phyloP scores from a whole-genome alignment of 805 yeast genomes.

The Saccharomyces eubayanus region DNA sequence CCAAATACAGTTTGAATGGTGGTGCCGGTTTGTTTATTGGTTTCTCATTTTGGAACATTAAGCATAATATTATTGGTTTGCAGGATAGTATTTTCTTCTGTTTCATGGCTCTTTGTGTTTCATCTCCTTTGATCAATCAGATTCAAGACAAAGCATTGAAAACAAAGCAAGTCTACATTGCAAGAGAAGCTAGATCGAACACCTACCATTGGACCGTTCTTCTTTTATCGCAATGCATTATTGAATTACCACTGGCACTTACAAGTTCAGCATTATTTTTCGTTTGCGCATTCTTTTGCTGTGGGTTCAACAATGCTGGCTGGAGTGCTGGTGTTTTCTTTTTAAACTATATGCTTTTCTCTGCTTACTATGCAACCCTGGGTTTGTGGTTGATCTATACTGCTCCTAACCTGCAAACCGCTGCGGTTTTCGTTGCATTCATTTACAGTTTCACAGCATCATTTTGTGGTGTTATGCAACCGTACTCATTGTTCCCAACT shows the following conservation, averaged over 20 bases:
- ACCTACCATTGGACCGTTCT: constrained; percentile 67
- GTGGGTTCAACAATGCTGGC: constrained; percentile 35
- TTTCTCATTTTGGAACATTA: constrained; percentile 60
- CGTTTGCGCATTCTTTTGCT: constrained; percentile 46
- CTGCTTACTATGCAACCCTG: constrained; percentile 38
- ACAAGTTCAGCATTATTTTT: constrained; percentile 43
- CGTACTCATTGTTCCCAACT: constrained; percentile 47
- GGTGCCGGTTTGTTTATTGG: constrained; percentile 63
- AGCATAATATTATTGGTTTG: constrained; percentile 45
- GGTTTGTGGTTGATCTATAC: constrained; percentile 45
- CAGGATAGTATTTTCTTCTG: constrained; percentile 55
- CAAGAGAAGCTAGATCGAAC: constrained; percentile 62
- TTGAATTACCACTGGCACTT: constrained; percentile 55
- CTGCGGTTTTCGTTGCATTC: constrained; percentile 50
- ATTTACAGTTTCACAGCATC: constrained; percentile 29
- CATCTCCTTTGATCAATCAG: constrained; percentile 56
- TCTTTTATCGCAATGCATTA: constrained; percentile 43
- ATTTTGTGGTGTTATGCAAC: constrained; percentile 34
- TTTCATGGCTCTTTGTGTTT: constrained; percentile 51
- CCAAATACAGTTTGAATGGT: constrained; percentile 47
- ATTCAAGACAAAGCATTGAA: constrained; percentile 51
- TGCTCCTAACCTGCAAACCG: constrained; percentile 63
- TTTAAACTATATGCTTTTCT: constrained; percentile 37
- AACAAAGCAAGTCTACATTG: constrained; percentile 59
- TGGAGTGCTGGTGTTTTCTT: constrained; percentile 44